Evolutionary conservation across 1,284 basidiomycete species (phyloP), one percentile per base, ranked within the genome.

Genomic region (Tausonia pullulans): DNA sequence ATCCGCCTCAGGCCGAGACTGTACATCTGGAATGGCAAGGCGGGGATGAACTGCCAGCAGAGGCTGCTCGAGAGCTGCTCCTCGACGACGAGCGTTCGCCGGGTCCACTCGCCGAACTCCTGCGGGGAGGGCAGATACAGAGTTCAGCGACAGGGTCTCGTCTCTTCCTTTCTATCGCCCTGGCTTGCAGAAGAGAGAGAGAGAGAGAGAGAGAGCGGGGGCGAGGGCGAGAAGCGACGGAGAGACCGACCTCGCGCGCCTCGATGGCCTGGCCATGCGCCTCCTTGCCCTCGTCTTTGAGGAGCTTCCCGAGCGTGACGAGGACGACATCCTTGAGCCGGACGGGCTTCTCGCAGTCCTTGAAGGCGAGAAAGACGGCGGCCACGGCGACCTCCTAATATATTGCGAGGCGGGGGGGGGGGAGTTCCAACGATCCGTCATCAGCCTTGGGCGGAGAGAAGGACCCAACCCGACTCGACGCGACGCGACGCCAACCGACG

Each of bases 301-400:
- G 27, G 27, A 27, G 40, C 44, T 58, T 63, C 8, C 7, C 3
- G n/a, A 63, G 4, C 27, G 40, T 44, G 3, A 50, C 9, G 4
- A 4, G 54, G 10, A 70, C 67, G 60, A 73, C 59, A n/a, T 54
- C 49, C 10, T 69, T 68, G 41, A 71, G 65, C 41, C 68, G 64
- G 6, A 61, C 49, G 0, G 69, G 66, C 3, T 65, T 63, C 48
- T 73, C 72, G 61, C 71, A 71, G 7, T 70, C 69, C 62, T 73
- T 73, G 53, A 64, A 65, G 2, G 71, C 72, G 62, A 73, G 70
- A 67, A 72, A 73, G 45, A 70, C 54, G 51, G 70, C 69, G 2
- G 70, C 69, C 5, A 68, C 63, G 9, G 67, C 68, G 27, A 64
- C 53, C 8, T 56, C 13, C n/a, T 60, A 11, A 4, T 4, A n/a